A percentile compares a stretch with the other conserved stretches of the same genome.
Conservation (phyloP, 169 alveolate species). For the Cryptosporidium bovis region DNA sequence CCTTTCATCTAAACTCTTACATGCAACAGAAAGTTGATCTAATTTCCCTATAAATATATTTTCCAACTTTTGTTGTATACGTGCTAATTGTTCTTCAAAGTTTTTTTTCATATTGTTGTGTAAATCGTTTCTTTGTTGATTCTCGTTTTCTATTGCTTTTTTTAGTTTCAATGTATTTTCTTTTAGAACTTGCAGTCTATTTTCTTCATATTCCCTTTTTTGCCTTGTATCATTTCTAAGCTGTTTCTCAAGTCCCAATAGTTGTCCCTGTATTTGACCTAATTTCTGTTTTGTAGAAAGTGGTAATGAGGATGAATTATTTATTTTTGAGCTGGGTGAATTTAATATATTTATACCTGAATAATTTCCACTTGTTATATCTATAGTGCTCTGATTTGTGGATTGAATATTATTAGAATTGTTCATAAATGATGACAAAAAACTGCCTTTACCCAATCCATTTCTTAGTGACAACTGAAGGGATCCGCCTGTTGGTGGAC, state of each 20-base stretch:
- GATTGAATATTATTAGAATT: background rate
- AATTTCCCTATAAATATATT: slow-evolving; percentile 58
- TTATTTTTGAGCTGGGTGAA: slow-evolving; percentile 32
- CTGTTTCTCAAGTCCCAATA: slow-evolving; percentile 65
- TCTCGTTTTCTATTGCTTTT: slow-evolving; percentile 61
- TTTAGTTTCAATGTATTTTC: slow-evolving; percentile 59
- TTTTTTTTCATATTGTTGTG: slow-evolving; percentile 37
- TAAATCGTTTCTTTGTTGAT: slow-evolving; percentile 48
- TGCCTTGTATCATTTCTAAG: slow-evolving; percentile 72
- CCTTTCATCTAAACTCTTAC: slow-evolving; percentile 63
- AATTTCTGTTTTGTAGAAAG: slow-evolving; percentile 67
- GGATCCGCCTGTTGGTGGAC: background rate
- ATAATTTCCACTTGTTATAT: too few relatives aligned
- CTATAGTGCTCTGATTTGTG: background rate
- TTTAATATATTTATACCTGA: background rate
- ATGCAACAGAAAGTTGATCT: slow-evolving; percentile 73
- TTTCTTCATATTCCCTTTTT: slow-evolving; percentile 72
- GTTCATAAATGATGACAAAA: too few relatives aligned
- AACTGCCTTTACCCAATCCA: too few relatives aligned
- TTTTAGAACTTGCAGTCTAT: slow-evolving; percentile 40
- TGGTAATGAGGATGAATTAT: slow-evolving; percentile 43
- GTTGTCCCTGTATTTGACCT: slow-evolving; percentile 69
- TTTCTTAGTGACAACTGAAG: too few relatives aligned
- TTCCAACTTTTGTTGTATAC: slow-evolving; percentile 42
- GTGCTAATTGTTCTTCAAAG: slow-evolving; percentile 54